Evolutionary conservation across 2,329 filamentous ascomycete genomes (phyloP).

Genomic region (Lizonia empirigonia): DNA sequence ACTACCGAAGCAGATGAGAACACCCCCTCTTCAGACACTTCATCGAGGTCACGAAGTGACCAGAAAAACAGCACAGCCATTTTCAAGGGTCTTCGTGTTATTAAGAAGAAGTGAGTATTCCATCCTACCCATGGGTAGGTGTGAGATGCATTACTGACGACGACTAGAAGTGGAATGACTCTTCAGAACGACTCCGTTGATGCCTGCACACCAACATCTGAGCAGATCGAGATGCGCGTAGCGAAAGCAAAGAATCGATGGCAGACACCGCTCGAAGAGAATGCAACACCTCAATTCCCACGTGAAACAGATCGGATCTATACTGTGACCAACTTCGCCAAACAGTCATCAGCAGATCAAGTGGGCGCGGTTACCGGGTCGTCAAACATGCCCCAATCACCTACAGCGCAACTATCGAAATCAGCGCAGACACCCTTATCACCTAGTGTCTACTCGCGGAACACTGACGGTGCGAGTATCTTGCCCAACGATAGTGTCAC

Average conservation of each 20-base stretch:
- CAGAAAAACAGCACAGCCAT: background rate
- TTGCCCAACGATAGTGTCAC: slow-evolving; percentile 44
- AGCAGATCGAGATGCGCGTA: slow-evolving; percentile 49
- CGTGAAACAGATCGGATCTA: slow-evolving; percentile 35
- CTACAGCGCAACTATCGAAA: slow-evolving; percentile 4
- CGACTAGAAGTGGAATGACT: background rate
- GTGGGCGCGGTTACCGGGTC: background rate
- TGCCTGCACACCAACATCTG: slow-evolving; percentile 40
- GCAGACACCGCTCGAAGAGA: slow-evolving; percentile 49
- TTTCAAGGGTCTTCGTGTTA: background rate
- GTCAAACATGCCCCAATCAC: slow-evolving; percentile 15
- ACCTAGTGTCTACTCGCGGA: slow-evolving; percentile 55
- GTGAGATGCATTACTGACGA: background rate
- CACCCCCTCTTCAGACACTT: slow-evolving; percentile 10
- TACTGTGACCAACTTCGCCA: slow-evolving; percentile 17
- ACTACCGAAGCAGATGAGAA: slow-evolving; percentile 12
- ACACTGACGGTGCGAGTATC: slow-evolving; percentile 48
- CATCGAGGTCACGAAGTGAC: background rate
- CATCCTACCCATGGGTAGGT: background rate
- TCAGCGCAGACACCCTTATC: slow-evolving; percentile 45
- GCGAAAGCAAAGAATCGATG: slow-evolving; percentile 50
- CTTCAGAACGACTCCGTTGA: background rate
- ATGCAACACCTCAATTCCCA: slow-evolving; percentile 33
- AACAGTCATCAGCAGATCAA: background rate
- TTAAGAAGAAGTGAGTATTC: slow-evolving; percentile 4